Percentiles rank a stretch among this genome's conserved stretches.
Conservation (phyloP, 345 rosid genomes). For the Angophora floribunda region DNA sequence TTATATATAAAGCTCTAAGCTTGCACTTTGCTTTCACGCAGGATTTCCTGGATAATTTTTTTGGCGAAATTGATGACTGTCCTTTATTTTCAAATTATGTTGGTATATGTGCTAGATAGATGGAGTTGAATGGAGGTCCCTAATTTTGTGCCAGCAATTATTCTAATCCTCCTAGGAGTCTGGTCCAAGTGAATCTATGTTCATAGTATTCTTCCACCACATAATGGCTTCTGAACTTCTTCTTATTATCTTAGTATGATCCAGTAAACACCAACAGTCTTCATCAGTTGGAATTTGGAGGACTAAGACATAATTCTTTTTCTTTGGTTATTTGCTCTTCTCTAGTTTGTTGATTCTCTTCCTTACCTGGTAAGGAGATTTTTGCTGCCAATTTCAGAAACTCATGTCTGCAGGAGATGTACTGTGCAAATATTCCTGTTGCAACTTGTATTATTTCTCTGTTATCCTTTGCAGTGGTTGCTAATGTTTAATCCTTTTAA, state of each 20-base stretch:
- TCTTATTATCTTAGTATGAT: not conserved
- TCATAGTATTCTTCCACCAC: not conserved
- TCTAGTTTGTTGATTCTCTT: not conserved
- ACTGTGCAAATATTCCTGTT: not conserved
- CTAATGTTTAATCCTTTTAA: not conserved
- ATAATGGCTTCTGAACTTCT: not conserved
- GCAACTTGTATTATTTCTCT: not conserved
- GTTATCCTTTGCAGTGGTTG: not conserved
- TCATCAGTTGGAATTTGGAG: not conserved
- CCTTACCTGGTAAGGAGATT: not conserved
- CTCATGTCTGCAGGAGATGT: not conserved
- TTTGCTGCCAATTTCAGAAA: not conserved
- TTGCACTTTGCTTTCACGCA: not conserved
- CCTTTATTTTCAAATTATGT: not conserved
- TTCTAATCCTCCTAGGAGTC: not conserved
- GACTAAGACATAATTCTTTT: not conserved
- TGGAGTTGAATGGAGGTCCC: not conserved
- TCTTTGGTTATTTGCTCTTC: not conserved
- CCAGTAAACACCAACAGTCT: not conserved
- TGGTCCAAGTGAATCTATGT: not conserved
- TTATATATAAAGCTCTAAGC: not conserved
- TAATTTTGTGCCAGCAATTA: not conserved
- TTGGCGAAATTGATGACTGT: not conserved
- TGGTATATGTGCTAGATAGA: not conserved
- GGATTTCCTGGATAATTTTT: not conserved